Evolutionary conservation across 2,329 filamentous ascomycete genomes (phyloP), one percentile per base, ranked within the genome.

Genomic region (Tolypocladium album): DNA sequence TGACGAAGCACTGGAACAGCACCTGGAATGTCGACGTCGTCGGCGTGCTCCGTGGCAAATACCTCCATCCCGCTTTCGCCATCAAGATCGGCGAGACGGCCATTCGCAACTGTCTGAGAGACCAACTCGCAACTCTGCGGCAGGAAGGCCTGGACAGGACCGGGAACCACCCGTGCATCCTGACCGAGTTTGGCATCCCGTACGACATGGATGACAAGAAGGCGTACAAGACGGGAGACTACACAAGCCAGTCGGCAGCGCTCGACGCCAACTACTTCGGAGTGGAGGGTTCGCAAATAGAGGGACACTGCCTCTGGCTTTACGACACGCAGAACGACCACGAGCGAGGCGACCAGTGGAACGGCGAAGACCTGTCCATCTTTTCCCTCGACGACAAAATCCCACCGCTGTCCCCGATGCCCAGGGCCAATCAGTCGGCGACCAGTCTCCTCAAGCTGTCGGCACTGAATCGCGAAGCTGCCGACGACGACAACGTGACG

Each of bases 1-100:
- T 99, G 82, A 97, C 91, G 15, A 99, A 99, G 76, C 96, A 96
- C 73, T 99, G 94, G 94, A 99, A 97, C 70, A 88, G 92, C 45
- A 86, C 88, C 20, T 99, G 94, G 89, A 99, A 99, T 66, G 89
- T 99, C 9, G 94, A 99, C 71, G 90, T 99, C 5, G 86, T 99
- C 57, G 94, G 94, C 2, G 84, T 99, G 17, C 79, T 99, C 52
- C 88, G 94, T 55, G 94, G 94, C 15, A 88, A 88, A 64, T 99
- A 99, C 69, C 79, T 89, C 65, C 89, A 88, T 27, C 94, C 94
- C 15, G 90, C 90, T 0, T 93, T 99, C 70, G 94, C 91, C 4
- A 88, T 99, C 71, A 94, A 92, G 69, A 80, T 99, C 55, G 94
- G 94, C 56, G 93, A 97, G 76, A 89, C 87, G 3, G 93, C 94